A percentile compares a stretch with the other conserved stretches of the same genome.
phyloP scores from a whole-genome alignment of 345 rosid species.

The Syzygium jambos region DNA sequence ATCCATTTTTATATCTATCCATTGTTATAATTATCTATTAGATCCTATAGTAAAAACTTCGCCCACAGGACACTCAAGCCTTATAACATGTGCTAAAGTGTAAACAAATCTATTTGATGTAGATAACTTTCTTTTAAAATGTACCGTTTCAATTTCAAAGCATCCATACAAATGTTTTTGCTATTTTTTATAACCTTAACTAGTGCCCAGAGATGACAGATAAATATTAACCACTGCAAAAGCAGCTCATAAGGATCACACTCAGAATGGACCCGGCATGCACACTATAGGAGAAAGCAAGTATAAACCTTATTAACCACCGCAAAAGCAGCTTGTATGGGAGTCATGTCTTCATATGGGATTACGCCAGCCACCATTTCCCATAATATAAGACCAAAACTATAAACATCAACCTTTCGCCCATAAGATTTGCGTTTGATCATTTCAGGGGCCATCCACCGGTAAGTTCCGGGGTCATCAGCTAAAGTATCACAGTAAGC shows the following conservation, averaged over 20 bases:
- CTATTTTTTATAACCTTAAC: not conserved
- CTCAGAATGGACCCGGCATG: not conserved
- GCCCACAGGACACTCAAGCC: not conserved
- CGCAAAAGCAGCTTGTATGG: conserved; percentile 99
- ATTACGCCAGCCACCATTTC: conserved; percentile 91
- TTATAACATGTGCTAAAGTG: not conserved
- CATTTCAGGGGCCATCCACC: conserved; percentile 99
- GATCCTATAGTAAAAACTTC: not conserved
- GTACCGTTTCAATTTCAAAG: not conserved
- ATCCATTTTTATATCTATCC: not conserved
- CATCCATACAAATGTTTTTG: not conserved
- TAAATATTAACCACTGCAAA: not conserved
- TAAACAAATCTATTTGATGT: not conserved
- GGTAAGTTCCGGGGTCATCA: conserved; percentile 96
- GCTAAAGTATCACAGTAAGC: conserved; percentile 67
- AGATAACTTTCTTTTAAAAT: not conserved
- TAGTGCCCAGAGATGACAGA: not conserved
- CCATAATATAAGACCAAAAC: conserved; percentile 96
- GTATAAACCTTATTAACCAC: conserved; percentile 72
- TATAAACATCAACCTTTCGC: conserved; percentile 80
- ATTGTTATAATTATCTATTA: not conserved
- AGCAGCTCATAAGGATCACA: not conserved
- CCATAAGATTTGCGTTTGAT: conserved; percentile 82
- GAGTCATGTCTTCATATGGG: conserved; percentile 96
- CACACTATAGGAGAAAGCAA: not conserved